Conservation (phyloP, 805 yeast genomes). For the Teunomyces pallodes region DNA sequence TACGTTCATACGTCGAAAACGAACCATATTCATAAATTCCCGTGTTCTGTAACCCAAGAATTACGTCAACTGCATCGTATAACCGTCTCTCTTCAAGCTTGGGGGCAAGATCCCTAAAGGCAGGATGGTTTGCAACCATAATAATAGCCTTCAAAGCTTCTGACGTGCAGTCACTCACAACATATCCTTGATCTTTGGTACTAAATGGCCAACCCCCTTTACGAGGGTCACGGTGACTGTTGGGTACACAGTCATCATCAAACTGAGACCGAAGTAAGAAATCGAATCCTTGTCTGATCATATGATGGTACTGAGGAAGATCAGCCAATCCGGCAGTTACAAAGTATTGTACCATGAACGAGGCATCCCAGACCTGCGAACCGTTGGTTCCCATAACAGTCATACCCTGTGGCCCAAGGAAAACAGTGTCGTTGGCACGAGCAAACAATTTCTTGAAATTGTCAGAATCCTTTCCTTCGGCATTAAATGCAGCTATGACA, state of each 20-base stretch:
- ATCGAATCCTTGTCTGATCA: conserved; percentile 62
- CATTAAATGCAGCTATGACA: conserved; percentile 64
- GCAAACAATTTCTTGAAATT: conserved; percentile 53
- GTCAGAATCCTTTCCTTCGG: conserved; percentile 66
- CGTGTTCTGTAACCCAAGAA: conserved; percentile 72
- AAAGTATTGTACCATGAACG: conserved; percentile 83
- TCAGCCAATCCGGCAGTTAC: conserved; percentile 78
- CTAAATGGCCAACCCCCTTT: conserved; percentile 96
- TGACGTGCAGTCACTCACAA: conserved; percentile 96
- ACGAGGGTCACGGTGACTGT: conserved; percentile 79
- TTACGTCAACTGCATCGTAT: conserved; percentile 69
- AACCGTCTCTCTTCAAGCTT: conserved; percentile 56
- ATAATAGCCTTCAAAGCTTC: conserved; percentile 91
- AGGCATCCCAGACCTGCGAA: conserved; percentile 94
- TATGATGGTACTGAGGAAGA: conserved; percentile 58
- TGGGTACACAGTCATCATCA: conserved; percentile 70
- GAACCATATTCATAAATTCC: conserved; percentile 85
- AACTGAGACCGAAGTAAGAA: conserved; percentile 84
- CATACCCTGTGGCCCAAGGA: conserved; percentile 88
- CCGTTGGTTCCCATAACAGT: conserved; percentile 97
- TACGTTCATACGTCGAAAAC: conserved; percentile 86
- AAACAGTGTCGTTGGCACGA: conserved; percentile 72
- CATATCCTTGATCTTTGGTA: conserved; percentile 92
- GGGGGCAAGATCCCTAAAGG: conserved; percentile 45
- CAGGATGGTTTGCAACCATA: conserved; percentile 75